These are phyloP conservation scores for Tetradesmus obliquus DNA, from an alignment of 139 green algal genomes.

Conservation along the genomic window DNA sequence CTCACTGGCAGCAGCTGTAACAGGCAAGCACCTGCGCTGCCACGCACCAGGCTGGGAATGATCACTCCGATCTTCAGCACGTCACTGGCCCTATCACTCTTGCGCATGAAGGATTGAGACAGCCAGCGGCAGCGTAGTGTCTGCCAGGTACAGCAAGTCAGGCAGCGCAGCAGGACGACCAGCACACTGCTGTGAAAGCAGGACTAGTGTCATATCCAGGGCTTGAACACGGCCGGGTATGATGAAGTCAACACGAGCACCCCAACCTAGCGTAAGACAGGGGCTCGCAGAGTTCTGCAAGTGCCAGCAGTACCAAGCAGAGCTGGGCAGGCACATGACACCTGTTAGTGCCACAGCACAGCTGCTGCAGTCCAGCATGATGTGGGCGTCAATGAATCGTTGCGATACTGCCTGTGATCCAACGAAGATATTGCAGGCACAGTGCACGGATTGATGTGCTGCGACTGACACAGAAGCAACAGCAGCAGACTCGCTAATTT, in stretches of 20 bases:
- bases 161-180: background rate
- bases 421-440: background rate
- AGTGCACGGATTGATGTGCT: background rate
- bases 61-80: conserved; percentile 4
- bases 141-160: background rate
- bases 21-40: background rate
- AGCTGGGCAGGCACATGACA: background rate
- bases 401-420: too few relatives aligned
- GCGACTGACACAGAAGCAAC: background rate
- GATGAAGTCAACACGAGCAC: too few relatives aligned
- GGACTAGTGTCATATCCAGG: too few relatives aligned
- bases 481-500: background rate
- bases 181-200: too few relatives aligned
- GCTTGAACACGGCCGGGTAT: too few relatives aligned
- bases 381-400: too few relatives aligned
- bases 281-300: too few relatives aligned
- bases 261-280: too few relatives aligned
- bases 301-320: too few relatives aligned
- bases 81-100: background rate
- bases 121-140: background rate
- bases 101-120: background rate
- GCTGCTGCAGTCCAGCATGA: too few relatives aligned
- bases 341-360: background rate
- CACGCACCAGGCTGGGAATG: conserved; percentile 29
- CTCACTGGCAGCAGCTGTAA: background rate